phyloP scores from a whole-genome alignment of 139 green algal genomes.

The Trebouxia sp. region DNA sequence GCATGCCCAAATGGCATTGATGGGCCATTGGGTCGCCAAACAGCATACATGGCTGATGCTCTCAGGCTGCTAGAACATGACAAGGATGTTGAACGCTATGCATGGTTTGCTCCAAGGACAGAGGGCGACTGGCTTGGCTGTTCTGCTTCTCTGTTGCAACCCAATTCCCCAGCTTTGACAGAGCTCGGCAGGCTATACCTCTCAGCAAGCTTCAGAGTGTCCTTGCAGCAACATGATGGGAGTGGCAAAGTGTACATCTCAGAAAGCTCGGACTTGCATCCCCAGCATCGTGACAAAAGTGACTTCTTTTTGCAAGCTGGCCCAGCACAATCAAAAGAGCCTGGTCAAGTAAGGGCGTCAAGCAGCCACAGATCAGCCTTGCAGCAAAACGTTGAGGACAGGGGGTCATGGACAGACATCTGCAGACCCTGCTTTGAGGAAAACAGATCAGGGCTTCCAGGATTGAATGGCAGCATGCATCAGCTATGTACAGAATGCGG shows the following conservation, averaged over 20 bases:
- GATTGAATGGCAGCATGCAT: too few relatives aligned
- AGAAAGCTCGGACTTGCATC: too few relatives aligned
- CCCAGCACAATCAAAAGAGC: neutral
- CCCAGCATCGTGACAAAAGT: too few relatives aligned
- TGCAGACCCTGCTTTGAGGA: neutral
- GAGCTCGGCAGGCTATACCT: constrained; percentile 5
- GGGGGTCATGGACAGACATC: neutral
- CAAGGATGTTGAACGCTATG: neutral
- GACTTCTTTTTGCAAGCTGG: too few relatives aligned
- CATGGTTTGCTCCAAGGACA: constrained; percentile 24
- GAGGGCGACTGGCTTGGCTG: constrained; percentile 4
- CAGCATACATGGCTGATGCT: neutral
- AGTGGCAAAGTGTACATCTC: too few relatives aligned
- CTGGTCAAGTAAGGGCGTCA: neutral
- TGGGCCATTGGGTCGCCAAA: neutral
- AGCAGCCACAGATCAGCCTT: neutral
- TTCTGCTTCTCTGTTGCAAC: neutral
- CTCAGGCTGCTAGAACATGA: neutral
- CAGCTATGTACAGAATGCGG: constrained; percentile 9
- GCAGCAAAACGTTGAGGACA: neutral
- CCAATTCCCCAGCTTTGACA: neutral
- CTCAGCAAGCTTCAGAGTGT: too few relatives aligned
- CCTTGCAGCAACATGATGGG: too few relatives aligned
- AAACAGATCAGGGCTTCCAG: too few relatives aligned
- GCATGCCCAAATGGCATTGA: constrained; percentile 27